Evolutionary conservation across 345 rosid species (phyloP).

Genomic region (Eucalyptus grandis): DNA sequence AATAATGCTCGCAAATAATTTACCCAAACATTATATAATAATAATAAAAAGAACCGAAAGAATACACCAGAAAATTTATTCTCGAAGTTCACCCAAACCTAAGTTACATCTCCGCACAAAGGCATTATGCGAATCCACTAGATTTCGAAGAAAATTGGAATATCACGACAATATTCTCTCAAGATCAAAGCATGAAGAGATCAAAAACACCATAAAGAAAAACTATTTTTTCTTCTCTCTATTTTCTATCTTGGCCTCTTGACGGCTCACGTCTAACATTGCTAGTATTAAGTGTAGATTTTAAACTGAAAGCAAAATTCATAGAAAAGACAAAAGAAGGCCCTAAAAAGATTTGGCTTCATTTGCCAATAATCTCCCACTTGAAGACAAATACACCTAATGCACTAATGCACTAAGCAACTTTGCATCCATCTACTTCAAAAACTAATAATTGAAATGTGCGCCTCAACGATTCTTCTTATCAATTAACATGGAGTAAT

Average conservation of each 20-base stretch:
- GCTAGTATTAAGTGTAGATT: neutral
- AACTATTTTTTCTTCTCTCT: neutral
- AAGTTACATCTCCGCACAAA: neutral
- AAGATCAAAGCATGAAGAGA: neutral
- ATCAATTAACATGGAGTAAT: neutral
- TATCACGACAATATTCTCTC: fast-evolving
- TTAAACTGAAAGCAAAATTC: neutral
- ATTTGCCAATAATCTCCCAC: neutral
- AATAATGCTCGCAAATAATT: neutral
- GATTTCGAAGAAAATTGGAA: fast-evolving
- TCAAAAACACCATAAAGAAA: neutral
- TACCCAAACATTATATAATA: fast-evolving
- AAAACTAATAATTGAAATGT: neutral
- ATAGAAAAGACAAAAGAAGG: neutral
- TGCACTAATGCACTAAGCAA: neutral
- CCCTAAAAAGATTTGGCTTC: neutral
- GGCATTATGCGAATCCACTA: neutral
- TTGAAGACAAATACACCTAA: neutral
- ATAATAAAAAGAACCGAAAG: neutral
- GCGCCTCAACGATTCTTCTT: neutral
- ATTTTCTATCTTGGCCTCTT: neutral
- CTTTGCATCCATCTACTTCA: neutral
- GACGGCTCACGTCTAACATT: fast-evolving
- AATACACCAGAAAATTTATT: neutral
- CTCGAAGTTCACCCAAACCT: neutral